Percentiles rank a stretch among this genome's conserved stretches.
Evolutionary conservation across 2,329 filamentous ascomycete species (phyloP).

Genomic region (Biscogniauxia sp.): DNA sequence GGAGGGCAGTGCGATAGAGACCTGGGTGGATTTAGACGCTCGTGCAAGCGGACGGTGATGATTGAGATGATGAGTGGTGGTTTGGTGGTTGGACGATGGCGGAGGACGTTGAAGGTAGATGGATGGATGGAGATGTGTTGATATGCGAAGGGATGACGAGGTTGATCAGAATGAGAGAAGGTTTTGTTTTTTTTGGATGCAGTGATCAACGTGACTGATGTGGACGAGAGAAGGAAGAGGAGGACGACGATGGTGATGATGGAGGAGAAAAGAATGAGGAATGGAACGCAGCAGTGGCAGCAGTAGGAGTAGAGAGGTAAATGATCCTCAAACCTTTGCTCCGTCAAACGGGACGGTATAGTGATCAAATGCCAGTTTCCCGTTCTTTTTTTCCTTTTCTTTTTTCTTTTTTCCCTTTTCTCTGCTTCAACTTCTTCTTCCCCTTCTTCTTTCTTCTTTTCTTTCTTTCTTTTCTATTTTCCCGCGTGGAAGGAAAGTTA

Average conservation of each 20-base stretch:
- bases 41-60: slow-evolving; percentile 25
- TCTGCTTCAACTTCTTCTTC: neutral
- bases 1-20: slow-evolving; percentile 24
- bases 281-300: slow-evolving; percentile 14
- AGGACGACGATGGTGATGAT: slow-evolving; percentile 21
- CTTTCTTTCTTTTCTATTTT: neutral
- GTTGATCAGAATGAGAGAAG: neutral
- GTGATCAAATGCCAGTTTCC: slow-evolving; percentile 23
- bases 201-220: slow-evolving; percentile 30
- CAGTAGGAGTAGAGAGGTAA: slow-evolving; percentile 33
- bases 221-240: slow-evolving; percentile 23
- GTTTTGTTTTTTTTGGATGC: slow-evolving; percentile 1
- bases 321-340: slow-evolving; percentile 39
- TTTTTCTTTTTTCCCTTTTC: neutral
- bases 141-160: slow-evolving; percentile 1
- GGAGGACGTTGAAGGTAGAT: slow-evolving; percentile 13
- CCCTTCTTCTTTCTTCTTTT: neutral
- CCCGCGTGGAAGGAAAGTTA: neutral
- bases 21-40: slow-evolving; percentile 23
- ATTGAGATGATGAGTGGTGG: slow-evolving; percentile 5
- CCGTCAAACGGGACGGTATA: slow-evolving; percentile 29
- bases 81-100: slow-evolving; percentile 1
- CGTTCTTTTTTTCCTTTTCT: slow-evolving; percentile 16
- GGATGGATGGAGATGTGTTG: slow-evolving; percentile 16
- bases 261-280: slow-evolving; percentile 28